Evolutionary conservation across 2,329 filamentous ascomycete genomes (phyloP), one percentile per base, ranked within the genome.

Genomic region (Ophiostoma angusticollis): DNA sequence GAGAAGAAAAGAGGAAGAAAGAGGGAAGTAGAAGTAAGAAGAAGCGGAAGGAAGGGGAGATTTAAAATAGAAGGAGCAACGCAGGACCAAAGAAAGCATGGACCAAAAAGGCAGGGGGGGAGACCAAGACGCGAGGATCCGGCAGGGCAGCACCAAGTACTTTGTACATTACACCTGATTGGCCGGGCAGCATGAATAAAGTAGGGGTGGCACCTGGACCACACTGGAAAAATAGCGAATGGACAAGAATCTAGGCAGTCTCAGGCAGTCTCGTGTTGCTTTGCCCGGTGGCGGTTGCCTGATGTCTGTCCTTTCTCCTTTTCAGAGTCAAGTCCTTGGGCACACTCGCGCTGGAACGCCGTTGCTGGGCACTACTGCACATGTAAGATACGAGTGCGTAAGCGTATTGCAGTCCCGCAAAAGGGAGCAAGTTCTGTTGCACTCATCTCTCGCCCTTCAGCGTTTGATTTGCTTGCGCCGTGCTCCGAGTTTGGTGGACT

Each of bases 11-110:
- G 28, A 25, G 41, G 16, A 16, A 35, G 23, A 33, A 37, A 40
- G 31, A 41, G 36, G 38, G 40, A n/a, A n/a, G n/a, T n/a, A 41
- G 42, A 42, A 47, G 46, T 42, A 43, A 47, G 40, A 46, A 44
- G 31, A 39, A 36, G 43, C 40, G 42, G 39, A 42, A 45, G 32
- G 39, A 45, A 42, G 31, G 40, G 35, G 35, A 35, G 34, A 43
- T 36, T 45, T 40, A 38, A 45, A 47, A 32, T 38, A 27, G 28
- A 45, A 47, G 39, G 46, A 40, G 46, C 44, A 30, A 35, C 21
- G 37, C 31, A 35, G 31, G 35, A 25, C 31, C 34, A 27, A 30
- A 37, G 32, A 39, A 14, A 27, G 36, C 27, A 31, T 25, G 40
- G 31, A 31, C 39, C 18, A 18, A 21, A 17, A 9, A 22, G 24